These are phyloP conservation scores for Drechslerella dactyloides DNA, from an alignment of 2,329 filamentous ascomycete genomes.

Conservation along the genomic window DNA sequence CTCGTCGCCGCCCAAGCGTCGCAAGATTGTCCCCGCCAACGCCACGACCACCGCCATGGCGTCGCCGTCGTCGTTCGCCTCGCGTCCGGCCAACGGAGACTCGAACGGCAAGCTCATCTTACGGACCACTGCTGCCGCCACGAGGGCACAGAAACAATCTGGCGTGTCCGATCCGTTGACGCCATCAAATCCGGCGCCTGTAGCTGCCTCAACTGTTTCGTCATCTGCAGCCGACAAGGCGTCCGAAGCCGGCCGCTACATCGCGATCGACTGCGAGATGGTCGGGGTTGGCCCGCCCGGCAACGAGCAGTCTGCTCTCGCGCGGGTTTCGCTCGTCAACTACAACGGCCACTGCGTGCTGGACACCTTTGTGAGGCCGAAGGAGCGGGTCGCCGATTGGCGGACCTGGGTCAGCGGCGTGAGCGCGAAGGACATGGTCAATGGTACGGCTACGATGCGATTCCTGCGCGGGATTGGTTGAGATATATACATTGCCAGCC, in stretches of 20 bases:
- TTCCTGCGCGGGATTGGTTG: background rate
- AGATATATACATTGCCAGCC: too few species aligned
- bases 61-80: constrained; percentile 17
- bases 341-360: constrained; percentile 92
- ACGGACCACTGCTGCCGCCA: constrained; percentile 26
- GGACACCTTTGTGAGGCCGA: constrained; percentile 85
- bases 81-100: constrained; percentile 1
- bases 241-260: constrained; percentile 81
- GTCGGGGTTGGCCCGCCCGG: constrained; percentile 79
- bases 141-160: constrained; percentile 30
- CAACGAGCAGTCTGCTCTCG: constrained; percentile 75
- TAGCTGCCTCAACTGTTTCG: background rate
- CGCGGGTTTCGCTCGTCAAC: constrained; percentile 87
- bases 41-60: background rate
- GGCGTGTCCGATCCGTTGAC: constrained; percentile 1
- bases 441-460: constrained; percentile 55
- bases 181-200: constrained; percentile 3
- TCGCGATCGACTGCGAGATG: constrained; percentile 98
- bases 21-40: constrained; percentile 4
- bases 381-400: constrained; percentile 84
- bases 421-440: constrained; percentile 71
- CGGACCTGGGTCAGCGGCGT: constrained; percentile 86
- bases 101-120: constrained; percentile 30
- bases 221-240: constrained; percentile 57
- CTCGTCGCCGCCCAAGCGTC: constrained; percentile 24